Percentiles rank a stretch among this genome's conserved stretches.
These are phyloP conservation scores for Monilinia aucupariae DNA, from an alignment of 2,329 filamentous ascomycete genomes.

Conservation along the genomic window DNA sequence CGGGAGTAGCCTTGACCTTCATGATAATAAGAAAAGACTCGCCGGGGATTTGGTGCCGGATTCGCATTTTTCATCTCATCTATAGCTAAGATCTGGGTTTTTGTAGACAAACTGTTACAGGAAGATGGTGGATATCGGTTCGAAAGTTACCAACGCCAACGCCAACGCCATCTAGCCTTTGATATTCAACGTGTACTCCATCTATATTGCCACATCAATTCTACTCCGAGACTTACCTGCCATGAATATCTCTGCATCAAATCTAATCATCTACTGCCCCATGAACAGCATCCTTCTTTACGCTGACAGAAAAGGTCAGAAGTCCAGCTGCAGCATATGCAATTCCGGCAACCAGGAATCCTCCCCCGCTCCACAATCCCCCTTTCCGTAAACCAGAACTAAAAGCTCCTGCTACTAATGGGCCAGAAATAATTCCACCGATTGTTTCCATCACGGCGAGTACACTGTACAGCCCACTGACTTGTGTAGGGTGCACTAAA, in stretches of 20 bases:
- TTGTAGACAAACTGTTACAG: too few species aligned
- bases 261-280: not conserved
- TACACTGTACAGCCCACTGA: slow-evolving; percentile 50
- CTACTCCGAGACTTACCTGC: too few species aligned
- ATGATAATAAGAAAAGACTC: too few species aligned
- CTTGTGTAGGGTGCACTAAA: slow-evolving; percentile 48
- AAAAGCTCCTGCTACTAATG: slow-evolving; percentile 44
- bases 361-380: slow-evolving; percentile 46
- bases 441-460: slow-evolving; percentile 47
- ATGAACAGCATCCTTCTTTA: slow-evolving; percentile 1
- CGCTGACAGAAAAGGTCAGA: not conserved
- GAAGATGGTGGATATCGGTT: too few species aligned
- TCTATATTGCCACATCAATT: too few species aligned
- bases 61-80: too few species aligned
- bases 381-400: slow-evolving; percentile 43
- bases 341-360: slow-evolving; percentile 37
- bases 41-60: too few species aligned
- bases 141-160: too few species aligned
- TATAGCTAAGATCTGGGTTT: too few species aligned
- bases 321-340: not conserved
- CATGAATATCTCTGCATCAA: not conserved
- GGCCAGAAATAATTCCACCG: slow-evolving; percentile 44
- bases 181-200: too few species aligned
- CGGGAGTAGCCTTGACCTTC: too few species aligned
- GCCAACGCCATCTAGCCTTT: too few species aligned